A percentile compares a stretch with the other conserved stretches of the same genome.
Evolutionary conservation across 805 yeast species (phyloP).

Genomic region (Nakazawaea anatomiae): DNA sequence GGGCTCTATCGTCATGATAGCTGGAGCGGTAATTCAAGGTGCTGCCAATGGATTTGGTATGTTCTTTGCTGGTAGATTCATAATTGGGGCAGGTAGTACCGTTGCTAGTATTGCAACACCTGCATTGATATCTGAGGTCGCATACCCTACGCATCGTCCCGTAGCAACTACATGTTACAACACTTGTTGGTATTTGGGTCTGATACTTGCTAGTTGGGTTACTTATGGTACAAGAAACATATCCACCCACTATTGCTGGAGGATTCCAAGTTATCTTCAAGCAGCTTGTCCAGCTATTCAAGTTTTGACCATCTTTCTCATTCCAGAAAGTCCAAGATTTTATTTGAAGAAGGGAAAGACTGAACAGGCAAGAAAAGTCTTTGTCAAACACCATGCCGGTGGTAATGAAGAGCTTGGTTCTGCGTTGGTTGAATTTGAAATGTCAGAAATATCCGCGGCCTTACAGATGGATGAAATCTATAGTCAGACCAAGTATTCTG

Average conservation of each 20-base stretch:
- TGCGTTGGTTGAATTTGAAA: conserved; percentile 29
- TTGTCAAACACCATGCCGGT: conserved; percentile 35
- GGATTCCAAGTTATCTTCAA: conserved; percentile 32
- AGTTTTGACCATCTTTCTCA: conserved; percentile 22
- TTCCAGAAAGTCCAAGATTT: conserved; percentile 48
- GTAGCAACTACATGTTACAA: conserved; percentile 36
- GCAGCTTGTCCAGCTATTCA: conserved; percentile 29
- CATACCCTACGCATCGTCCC: conserved; percentile 35
- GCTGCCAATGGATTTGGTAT: conserved; percentile 18
- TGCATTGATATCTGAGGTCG: conserved; percentile 37
- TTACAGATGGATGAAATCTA: conserved; percentile 33
- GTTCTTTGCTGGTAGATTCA: conserved; percentile 34
- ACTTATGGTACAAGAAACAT: conserved; percentile 35
- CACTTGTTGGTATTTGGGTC: conserved; percentile 48
- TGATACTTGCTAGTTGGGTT: conserved; percentile 47
- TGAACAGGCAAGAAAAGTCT: conserved; percentile 34
- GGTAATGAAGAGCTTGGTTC: conserved; percentile 20
- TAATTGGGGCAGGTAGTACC: conserved; percentile 37
- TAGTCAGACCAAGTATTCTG: conserved; percentile 28
- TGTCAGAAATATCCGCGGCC: conserved; percentile 32
- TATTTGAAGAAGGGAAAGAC: conserved; percentile 30
- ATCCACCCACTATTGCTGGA: conserved; percentile 3
- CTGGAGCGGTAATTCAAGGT: conserved; percentile 9
- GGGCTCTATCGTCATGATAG: conserved; percentile 3
- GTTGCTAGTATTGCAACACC: conserved; percentile 35